These are phyloP conservation scores for Alternaria ventricosa DNA, from an alignment of 2,329 filamentous ascomycete species.

Conservation along the genomic window DNA sequence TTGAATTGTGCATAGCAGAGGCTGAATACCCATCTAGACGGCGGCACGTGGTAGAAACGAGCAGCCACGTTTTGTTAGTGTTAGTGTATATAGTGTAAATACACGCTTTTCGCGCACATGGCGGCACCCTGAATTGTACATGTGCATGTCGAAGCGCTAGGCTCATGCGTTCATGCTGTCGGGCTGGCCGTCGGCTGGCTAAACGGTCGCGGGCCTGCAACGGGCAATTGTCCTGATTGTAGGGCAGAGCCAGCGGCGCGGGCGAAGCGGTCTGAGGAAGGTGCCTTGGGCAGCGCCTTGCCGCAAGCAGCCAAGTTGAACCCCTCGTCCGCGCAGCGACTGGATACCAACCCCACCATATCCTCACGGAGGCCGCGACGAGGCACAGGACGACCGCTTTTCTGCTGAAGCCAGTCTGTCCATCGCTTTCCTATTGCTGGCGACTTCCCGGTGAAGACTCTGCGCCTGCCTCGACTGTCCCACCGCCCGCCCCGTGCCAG, in stretches of 20 bases:
- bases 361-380: slow-evolving; percentile 21
- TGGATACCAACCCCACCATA: slow-evolving; percentile 22
- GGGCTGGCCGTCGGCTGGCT: slow-evolving; percentile 1
- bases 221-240: slow-evolving; percentile 4
- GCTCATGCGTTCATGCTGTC: neutral
- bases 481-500: slow-evolving; percentile 23
- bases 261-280: slow-evolving; percentile 25
- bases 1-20: slow-evolving; percentile 10
- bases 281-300: slow-evolving; percentile 13
- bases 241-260: slow-evolving; percentile 14
- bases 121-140: neutral
- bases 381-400: slow-evolving; percentile 28
- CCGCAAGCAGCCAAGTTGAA: slow-evolving; percentile 8
- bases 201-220: neutral
- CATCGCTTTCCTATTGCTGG: slow-evolving; percentile 21
- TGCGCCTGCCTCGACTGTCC: slow-evolving; percentile 16
- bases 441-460: slow-evolving; percentile 21
- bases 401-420: slow-evolving; percentile 17
- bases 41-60: slow-evolving; percentile 9
- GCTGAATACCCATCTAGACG: slow-evolving; percentile 21
- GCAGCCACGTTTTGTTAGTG: slow-evolving; percentile 8
- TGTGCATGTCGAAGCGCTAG: neutral
- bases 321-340: slow-evolving; percentile 17
- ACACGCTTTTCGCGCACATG: slow-evolving; percentile 7
- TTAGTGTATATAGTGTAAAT: slow-evolving; percentile 14